phyloP scores from a whole-genome alignment of 306 rosid species.

The Quercus wislizeni region DNA sequence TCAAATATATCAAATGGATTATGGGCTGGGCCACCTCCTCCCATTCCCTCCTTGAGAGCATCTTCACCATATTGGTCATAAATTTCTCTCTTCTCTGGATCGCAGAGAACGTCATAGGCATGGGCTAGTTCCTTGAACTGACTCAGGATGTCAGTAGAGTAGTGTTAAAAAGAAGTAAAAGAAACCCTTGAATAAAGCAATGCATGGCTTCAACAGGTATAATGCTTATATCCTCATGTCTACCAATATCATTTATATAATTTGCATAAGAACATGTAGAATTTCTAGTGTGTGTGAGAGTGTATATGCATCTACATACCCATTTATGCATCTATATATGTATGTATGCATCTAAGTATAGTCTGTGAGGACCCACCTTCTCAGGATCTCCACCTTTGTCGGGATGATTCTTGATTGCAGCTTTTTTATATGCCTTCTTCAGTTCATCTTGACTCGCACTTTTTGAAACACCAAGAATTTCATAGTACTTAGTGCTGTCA shows the following conservation, averaged over 20 bases:
- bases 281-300: no score
- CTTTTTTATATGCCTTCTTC: constrained; percentile 73
- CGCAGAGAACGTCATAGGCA: constrained; percentile 76
- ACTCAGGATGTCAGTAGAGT: not conserved
- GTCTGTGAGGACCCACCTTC: constrained; percentile 43
- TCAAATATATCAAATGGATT: constrained; percentile 74
- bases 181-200: not conserved
- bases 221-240: not conserved
- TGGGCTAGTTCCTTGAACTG: constrained; percentile 82
- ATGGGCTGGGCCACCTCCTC: constrained; percentile 55
- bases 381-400: constrained; percentile 90
- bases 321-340: not conserved
- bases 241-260: not conserved
- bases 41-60: constrained; percentile 77
- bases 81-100: constrained; percentile 66
- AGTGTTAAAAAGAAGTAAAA: not conserved
- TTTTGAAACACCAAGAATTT: constrained; percentile 66
- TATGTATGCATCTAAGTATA: not conserved
- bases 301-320: no score
- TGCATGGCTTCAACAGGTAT: not conserved
- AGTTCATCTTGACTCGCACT: constrained; percentile 64
- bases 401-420: constrained; percentile 78
- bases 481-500: constrained; percentile 63
- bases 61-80: constrained; percentile 85
- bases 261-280: not conserved